Base-by-base conservation (phyloP, 306 rosid genomes). In the Quercus berberidifolia region DNA sequence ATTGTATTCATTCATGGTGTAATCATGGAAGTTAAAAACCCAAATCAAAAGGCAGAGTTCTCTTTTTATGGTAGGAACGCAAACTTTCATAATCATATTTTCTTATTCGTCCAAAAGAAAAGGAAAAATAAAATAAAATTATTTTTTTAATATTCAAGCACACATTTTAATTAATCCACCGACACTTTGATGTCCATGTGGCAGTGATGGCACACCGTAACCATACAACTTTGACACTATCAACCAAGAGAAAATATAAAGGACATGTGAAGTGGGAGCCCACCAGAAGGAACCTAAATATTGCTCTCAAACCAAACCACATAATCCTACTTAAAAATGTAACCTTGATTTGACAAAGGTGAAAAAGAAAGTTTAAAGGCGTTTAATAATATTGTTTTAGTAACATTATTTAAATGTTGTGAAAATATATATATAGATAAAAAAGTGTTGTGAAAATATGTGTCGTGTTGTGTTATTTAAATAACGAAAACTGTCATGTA, bases 1-100 rank as follows among this genome's bases (percentile, higher is more conserved):
- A 12, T 62, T 25, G 63, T 15, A 28, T 67, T 59, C 26, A 28
- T 67, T 59, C 20, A 70, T 70, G 28, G 75, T 13, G 19, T 81
- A 80, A 80, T 78, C 75, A 68, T 9, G 69, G 55, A 70, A 69
- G 81, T 74, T 67, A 84, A 79, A 78, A 77, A 80, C 71, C 74
- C 80, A 83, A 83, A 76, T 76, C 76, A 68, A 4, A 31, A 14
- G 15, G 72, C 71, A 78, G 23, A 64, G 8, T 81, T 79, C 77
- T 55, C 68, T 49, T 38, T 38, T 38, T 8, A 38, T 23, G 10
- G 55, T 58, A 83, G 77, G 68, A 56, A 70, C 74, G 52, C 84
- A 55, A 71, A 3, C 76, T 80, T 83, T 77, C 23, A 31, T 59
- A 5, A 74, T 14, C 21, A 4, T 3, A 15, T 8, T 23, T 73